Base-by-base conservation (phyloP, 345 rosid species). In the Citrus mangshanensis region DNA sequence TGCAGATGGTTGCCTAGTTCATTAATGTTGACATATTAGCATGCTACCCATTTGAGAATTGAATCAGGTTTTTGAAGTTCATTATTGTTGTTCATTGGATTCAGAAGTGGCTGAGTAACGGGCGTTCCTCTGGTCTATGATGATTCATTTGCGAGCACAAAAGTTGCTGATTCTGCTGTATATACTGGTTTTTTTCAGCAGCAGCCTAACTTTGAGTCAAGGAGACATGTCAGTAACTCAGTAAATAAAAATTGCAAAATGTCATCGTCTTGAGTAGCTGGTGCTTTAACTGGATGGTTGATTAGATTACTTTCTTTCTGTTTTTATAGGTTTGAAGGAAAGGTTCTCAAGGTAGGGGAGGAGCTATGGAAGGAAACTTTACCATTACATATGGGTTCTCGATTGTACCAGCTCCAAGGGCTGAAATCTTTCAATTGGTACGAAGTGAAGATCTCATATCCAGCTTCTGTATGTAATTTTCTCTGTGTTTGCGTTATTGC, bases 371-470 rank as follows among this genome's bases (percentile, higher is more conserved):
- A 83, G 86, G 95, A 93, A 85, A 89, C 86, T 61, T 76, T 93
- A 54, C 89, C 91, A 12, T 78, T 93, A 27, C 86, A 71, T 62
- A 77, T 76, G 78, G 95, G 97, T 82, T 89, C 91, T 79, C 84
- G 89, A 49, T 74, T 86, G 60, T 96, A 93, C 69, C 74, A 78
- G 35, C 80, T 96, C 78, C 81, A 88, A 70, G 93, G 93, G 70
- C 86, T 96, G 35, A 96, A 90, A 81, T 82, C 98, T 19, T 49
- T 78, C 80, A 80, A 90, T 82, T 89, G 93, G 97, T 94, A 94
- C 64, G 97, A 93, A 96, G 97, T 94, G 91, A 94, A 96, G 99
- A 96, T 94, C 84, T 94, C 97, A 18, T 93, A 91, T 79, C 99
- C 99, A 72, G 97, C 97, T 86, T 94, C 97, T 86, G 98, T 96